phyloP scores from a whole-genome alignment of 2,329 filamentous ascomycete species.

The Graphilbum ipis-grandicollis region DNA sequence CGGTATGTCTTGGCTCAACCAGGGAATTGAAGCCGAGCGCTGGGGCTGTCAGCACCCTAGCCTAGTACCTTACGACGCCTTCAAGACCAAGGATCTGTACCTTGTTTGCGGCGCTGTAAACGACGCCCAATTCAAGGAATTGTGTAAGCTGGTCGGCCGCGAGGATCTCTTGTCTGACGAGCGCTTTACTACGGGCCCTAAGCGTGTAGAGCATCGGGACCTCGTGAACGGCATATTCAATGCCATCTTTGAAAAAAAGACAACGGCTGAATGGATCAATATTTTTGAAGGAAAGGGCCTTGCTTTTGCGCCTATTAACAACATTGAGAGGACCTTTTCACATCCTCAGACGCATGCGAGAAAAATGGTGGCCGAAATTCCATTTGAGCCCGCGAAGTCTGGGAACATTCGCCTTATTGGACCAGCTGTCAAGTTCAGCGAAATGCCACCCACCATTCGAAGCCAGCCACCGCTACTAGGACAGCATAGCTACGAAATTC shows the following conservation, averaged over 20 bases:
- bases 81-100: slow-evolving; percentile 1
- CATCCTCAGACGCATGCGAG: slow-evolving; percentile 4
- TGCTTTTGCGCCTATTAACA: slow-evolving; percentile 3
- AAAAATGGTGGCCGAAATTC: slow-evolving; percentile 1
- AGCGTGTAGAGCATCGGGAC: slow-evolving; percentile 2
- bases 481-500: slow-evolving; percentile 2
- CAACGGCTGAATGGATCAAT: slow-evolving; percentile 1
- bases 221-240: neutral
- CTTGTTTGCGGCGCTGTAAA: slow-evolving; percentile 4
- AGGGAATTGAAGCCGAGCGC: slow-evolving; percentile 4
- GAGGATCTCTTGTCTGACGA: neutral
- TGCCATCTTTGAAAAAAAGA: neutral
- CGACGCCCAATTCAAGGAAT: slow-evolving; percentile 2
- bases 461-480: neutral
- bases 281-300: slow-evolving; percentile 1
- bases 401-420: slow-evolving; percentile 2
- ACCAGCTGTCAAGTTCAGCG: slow-evolving; percentile 6
- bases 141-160: slow-evolving; percentile 2
- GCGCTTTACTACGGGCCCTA: neutral
- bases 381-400: neutral
- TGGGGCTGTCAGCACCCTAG: slow-evolving; percentile 5
- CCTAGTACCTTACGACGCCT: slow-evolving; percentile 4
- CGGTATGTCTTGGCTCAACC: slow-evolving; percentile 5
- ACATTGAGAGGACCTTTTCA: slow-evolving; percentile 2
- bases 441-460: slow-evolving; percentile 1